Conservation (phyloP, 2,329 filamentous ascomycete species). For the Penicillium sp. region DNA sequence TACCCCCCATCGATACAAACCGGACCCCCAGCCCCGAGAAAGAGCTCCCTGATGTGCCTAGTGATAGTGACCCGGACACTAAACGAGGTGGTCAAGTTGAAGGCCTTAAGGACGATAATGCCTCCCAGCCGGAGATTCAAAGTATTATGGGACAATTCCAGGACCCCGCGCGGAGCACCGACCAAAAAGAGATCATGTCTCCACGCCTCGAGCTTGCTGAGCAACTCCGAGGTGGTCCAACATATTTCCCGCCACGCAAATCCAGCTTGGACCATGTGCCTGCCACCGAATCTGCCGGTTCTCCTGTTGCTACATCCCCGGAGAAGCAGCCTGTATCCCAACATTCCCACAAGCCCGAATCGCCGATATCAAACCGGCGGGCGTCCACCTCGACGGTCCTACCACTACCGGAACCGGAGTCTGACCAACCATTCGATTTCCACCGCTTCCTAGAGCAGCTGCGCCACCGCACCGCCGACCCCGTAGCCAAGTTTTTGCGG, state of each 20-base stretch:
- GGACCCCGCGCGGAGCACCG: slow-evolving; percentile 67
- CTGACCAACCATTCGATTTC: slow-evolving; percentile 89
- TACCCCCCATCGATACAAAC: slow-evolving; percentile 40
- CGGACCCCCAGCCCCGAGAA: slow-evolving; percentile 38
- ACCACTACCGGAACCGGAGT: slow-evolving; percentile 75
- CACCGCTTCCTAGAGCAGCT: slow-evolving; percentile 95
- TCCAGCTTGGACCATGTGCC: slow-evolving; percentile 78
- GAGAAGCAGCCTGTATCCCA: slow-evolving; percentile 28
- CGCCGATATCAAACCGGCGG: slow-evolving; percentile 27
- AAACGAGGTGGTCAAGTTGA: slow-evolving; percentile 55
- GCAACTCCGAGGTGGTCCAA: slow-evolving; percentile 65
- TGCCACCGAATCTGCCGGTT: slow-evolving; percentile 33
- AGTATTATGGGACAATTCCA: slow-evolving; percentile 97
- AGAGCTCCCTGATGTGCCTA: slow-evolving; percentile 39
- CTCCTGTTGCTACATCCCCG: slow-evolving; percentile 17
- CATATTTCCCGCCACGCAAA: slow-evolving; percentile 74
- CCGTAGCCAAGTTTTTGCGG: slow-evolving; percentile 90
- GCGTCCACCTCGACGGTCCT: slow-evolving; percentile 46
- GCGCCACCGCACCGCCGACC: slow-evolving; percentile 94
- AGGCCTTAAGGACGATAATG: slow-evolving; percentile 61
- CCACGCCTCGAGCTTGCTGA: slow-evolving; percentile 79
- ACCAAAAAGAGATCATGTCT: slow-evolving; percentile 85
- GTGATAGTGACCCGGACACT: slow-evolving; percentile 34
- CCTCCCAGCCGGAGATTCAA: slow-evolving; percentile 82
- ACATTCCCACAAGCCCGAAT: slow-evolving; percentile 23